A percentile compares a stretch with the other conserved stretches of the same genome.
These are phyloP conservation scores for Barbatosphaeria neglecta DNA, from an alignment of 495 filamentous ascomycete genomes.

Conservation along the genomic window DNA sequence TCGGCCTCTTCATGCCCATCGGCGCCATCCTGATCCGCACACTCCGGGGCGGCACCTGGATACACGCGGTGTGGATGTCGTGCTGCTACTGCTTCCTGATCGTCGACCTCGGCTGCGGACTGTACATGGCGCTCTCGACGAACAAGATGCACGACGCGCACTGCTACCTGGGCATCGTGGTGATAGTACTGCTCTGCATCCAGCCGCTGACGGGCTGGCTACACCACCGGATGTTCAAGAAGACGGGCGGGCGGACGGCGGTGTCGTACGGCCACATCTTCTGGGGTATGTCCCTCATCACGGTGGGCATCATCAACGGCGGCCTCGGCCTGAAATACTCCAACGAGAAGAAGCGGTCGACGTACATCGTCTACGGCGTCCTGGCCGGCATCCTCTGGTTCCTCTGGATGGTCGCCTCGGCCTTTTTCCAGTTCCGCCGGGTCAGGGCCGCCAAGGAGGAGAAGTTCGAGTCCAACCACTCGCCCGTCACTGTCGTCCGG, in stretches of 20 bases:
- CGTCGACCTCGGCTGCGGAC: neutral
- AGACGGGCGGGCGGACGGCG: slow-evolving; percentile 29
- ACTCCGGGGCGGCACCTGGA: neutral
- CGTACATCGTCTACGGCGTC: slow-evolving; percentile 20
- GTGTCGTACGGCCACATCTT: slow-evolving; percentile 50
- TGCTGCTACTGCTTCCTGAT: slow-evolving; percentile 1
- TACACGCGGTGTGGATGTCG: neutral
- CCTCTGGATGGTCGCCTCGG: slow-evolving; percentile 17
- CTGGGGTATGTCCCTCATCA: slow-evolving; percentile 47
- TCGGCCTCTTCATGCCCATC: neutral
- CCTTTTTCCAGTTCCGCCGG: slow-evolving; percentile 8
- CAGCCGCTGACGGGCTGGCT: slow-evolving; percentile 51
- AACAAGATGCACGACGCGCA: slow-evolving; percentile 11
- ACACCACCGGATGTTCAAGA: slow-evolving; percentile 47
- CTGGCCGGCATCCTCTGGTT: slow-evolving; percentile 20
- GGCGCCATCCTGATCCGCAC: neutral
- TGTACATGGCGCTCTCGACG: neutral
- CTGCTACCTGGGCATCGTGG: slow-evolving; percentile 47
- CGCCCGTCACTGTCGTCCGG: neutral
- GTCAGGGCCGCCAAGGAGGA: neutral
- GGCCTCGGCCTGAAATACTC: slow-evolving; percentile 48
- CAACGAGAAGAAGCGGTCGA: slow-evolving; percentile 6
- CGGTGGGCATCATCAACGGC: slow-evolving; percentile 57
- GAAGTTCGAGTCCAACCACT: neutral
- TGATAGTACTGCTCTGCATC: slow-evolving; percentile 39